Base-by-base conservation (phyloP, 2,329 filamentous ascomycete genomes). In the Pyricularia pennisetigena region DNA sequence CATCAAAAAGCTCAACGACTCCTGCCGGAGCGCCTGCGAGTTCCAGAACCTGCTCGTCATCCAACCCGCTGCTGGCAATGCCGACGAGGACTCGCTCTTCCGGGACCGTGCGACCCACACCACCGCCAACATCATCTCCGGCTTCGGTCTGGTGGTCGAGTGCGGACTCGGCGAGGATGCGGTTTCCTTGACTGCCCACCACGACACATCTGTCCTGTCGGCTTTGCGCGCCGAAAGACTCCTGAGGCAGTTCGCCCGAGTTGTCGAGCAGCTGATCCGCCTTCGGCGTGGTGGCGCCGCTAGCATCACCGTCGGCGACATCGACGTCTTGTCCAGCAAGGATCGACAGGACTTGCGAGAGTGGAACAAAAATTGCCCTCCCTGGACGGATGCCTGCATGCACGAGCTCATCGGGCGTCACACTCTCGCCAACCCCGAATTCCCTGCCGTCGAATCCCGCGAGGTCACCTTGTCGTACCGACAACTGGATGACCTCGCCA, bases 41-140 rank as follows among this genome's bases (percentile, higher is more conserved):
- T 77, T 78, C 65, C 73, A 71, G 28, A 77, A 71, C 7, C 35
- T 77, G 16, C 68, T 78, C 7, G 74, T 77, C 30, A 68, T 70
- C 16, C 73, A 78, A 4, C 75, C 76, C 20, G 69, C 72, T 0
- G 23, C 63, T 8, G 63, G 68, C 7, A 32, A 26, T n/a, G 23
- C 10, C n/a, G 65, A 66, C 0, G 32, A 66, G 26, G 65, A 54
- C 16, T 66, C 41, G 23, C 41, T 66, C 41, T 49, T 49, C 35
- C 68, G 41, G 2, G 32, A 32, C 20, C 63, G 30, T 16, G 68
- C 71, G 28, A 69, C 64, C 7, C 65, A 70, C 57, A 66, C 69
- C 1, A 67, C 68, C 5, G 74, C 73, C 20, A 67, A 41, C 49
- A 23, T 65, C 41, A 14, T 49, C 16, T 30, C 32, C 41, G 67